A percentile compares a stretch with the other conserved stretches of the same genome.
phyloP scores from a whole-genome alignment of 768 basidiomycete species.

The Tricholoma saponaceum region DNA sequence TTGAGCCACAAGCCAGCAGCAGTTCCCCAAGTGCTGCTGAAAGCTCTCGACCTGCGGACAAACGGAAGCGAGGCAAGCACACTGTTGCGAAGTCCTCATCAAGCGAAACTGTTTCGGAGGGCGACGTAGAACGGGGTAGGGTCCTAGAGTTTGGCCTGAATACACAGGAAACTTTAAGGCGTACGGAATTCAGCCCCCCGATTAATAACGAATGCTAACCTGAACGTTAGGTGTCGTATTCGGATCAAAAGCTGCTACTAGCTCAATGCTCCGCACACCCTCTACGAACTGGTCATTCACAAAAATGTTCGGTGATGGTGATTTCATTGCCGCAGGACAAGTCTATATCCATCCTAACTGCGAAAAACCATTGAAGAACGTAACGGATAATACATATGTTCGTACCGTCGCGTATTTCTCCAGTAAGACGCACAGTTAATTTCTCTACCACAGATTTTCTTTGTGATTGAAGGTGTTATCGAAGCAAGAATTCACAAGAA shows the following conservation, averaged over 20 bases:
- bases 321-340: slow-evolving; percentile 89
- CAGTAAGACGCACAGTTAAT: not conserved
- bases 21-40: not conserved
- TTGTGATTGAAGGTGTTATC: slow-evolving; percentile 85
- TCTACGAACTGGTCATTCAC: slow-evolving; percentile 67
- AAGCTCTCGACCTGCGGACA: not conserved
- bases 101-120: not conserved
- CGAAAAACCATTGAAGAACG: slow-evolving; percentile 82
- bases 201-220: not conserved
- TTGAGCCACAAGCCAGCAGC: not conserved
- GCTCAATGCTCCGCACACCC: not conserved
- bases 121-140: not conserved
- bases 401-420: slow-evolving; percentile 22
- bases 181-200: not conserved
- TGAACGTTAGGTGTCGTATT: slow-evolving; percentile 4
- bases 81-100: not conserved
- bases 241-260: not conserved
- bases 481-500: slow-evolving; percentile 81
- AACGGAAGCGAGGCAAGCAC: not conserved
- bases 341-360: slow-evolving; percentile 74
- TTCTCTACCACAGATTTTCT: slow-evolving; percentile 35
- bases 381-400: slow-evolving; percentile 93
- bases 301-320: slow-evolving; percentile 87
- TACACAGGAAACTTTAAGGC: not conserved
- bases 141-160: not conserved